Evolutionary conservation across 139 green algal species (phyloP).

Genomic region (Micromonas commoda): DNA sequence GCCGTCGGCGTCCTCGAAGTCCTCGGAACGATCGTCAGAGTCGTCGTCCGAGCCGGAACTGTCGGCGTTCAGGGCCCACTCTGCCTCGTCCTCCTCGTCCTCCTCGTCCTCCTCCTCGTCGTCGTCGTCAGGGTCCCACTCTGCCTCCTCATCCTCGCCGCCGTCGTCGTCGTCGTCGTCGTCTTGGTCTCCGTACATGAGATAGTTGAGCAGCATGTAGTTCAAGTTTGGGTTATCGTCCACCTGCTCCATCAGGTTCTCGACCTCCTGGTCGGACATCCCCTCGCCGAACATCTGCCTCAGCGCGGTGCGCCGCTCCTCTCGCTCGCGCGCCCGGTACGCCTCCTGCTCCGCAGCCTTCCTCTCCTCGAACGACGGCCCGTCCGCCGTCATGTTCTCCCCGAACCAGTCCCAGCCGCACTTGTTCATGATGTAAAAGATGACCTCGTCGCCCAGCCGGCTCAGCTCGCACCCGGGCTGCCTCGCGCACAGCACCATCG

Average conservation of each 20-base stretch:
- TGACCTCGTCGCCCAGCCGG: constrained; percentile 1
- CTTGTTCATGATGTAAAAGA: constrained; percentile 29
- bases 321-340: not conserved
- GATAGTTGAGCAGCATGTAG: too few species aligned
- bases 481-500: constrained; percentile 11
- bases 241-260: not conserved
- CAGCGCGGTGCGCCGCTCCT: not conserved
- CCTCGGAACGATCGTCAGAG: constrained; percentile 9
- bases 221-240: too few species aligned
- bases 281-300: not conserved
- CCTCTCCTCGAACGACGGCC: not conserved
- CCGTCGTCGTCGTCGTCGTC: constrained; percentile 5
- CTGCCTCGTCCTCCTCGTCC: not conserved
- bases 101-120: not conserved
- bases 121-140: not conserved
- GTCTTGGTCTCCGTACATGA: not conserved
- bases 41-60: not conserved
- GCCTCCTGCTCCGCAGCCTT: not conserved
- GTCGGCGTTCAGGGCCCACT: not conserved
- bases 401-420: constrained; percentile 34
- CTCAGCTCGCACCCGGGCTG: constrained; percentile 1
- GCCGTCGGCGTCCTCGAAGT: not conserved
- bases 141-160: constrained; percentile 9
- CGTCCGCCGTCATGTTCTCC: too few species aligned
- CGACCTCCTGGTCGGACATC: not conserved